Conservation (phyloP, 805 yeast species). For the Candida montana region DNA sequence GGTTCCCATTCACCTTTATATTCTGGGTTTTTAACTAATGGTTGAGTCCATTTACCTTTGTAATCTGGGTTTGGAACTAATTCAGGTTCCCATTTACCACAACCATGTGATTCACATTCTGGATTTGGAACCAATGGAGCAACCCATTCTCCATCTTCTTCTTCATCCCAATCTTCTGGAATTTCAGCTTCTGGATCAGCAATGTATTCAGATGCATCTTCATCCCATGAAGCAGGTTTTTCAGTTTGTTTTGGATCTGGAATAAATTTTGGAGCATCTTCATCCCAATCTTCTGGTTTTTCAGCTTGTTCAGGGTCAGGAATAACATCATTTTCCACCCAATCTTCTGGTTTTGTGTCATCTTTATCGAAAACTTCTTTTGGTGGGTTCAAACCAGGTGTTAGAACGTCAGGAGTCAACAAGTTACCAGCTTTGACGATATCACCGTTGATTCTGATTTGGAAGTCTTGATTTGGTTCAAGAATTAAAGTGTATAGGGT, state of each 20-base stretch:
- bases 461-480: constrained; percentile 59
- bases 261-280: constrained; percentile 55
- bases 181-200: constrained; percentile 60
- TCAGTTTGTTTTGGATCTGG: constrained; percentile 54
- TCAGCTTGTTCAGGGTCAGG: constrained; percentile 58
- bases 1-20: constrained; percentile 81
- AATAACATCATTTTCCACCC: constrained; percentile 69
- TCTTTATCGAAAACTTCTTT: constrained; percentile 48
- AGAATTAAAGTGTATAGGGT: constrained; percentile 75
- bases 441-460: constrained; percentile 79
- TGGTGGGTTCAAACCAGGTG: constrained; percentile 70
- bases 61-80: constrained; percentile 60
- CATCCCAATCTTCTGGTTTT: constrained; percentile 88
- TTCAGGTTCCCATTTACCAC: constrained; percentile 80
- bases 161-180: constrained; percentile 86
- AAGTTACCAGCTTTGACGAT: constrained; percentile 66
- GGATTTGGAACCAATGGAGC: constrained; percentile 74
- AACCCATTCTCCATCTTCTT: constrained; percentile 82
- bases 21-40: constrained; percentile 63
- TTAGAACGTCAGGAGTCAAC: constrained; percentile 47
- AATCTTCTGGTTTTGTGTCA: constrained; percentile 67
- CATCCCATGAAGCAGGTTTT: constrained; percentile 82
- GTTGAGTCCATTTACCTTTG: constrained; percentile 76
- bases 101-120: constrained; percentile 61
- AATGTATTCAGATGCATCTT: constrained; percentile 49